Percentiles rank a stretch among this genome's conserved stretches.
Conservation (phyloP, 2,329 filamentous ascomycete genomes). For the Phialophora chinensis region DNA sequence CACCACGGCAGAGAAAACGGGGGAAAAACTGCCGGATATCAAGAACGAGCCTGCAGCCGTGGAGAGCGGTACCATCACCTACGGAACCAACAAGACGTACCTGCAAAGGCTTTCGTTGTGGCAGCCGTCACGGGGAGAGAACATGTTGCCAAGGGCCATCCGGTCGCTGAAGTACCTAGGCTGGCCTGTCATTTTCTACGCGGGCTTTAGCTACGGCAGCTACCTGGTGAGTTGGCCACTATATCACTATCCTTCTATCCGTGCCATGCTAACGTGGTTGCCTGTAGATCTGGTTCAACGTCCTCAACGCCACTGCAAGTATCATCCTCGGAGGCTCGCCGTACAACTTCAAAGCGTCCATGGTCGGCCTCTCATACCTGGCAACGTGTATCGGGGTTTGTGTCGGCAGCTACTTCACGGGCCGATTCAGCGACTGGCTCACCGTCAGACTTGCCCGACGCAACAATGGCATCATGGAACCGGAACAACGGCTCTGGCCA, state of each 20-base stretch:
- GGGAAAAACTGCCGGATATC: slow-evolving; percentile 7
- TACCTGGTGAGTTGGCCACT: slow-evolving; percentile 42
- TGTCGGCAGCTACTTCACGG: slow-evolving; percentile 34
- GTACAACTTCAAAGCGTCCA: slow-evolving; percentile 48
- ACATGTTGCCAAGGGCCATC: slow-evolving; percentile 22
- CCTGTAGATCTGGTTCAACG: slow-evolving; percentile 50
- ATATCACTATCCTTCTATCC: too few species aligned
- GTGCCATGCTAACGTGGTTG: neutral
- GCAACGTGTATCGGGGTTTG: slow-evolving; percentile 38
- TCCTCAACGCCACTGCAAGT: slow-evolving; percentile 51
- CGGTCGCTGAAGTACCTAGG: slow-evolving; percentile 36
- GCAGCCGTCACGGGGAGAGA: slow-evolving; percentile 27
- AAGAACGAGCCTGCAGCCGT: slow-evolving; percentile 9
- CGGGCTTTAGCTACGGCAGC: slow-evolving; percentile 50
- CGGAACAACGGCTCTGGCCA: slow-evolving; percentile 42
- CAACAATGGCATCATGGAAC: slow-evolving; percentile 41
- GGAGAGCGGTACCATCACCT: slow-evolving; percentile 16
- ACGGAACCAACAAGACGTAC: slow-evolving; percentile 29
- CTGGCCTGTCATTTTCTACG: slow-evolving; percentile 50
- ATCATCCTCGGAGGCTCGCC: slow-evolving; percentile 46
- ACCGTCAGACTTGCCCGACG: slow-evolving; percentile 38
- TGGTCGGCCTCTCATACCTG: slow-evolving; percentile 50
- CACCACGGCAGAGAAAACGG: slow-evolving; percentile 12
- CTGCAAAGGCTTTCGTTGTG: slow-evolving; percentile 31
- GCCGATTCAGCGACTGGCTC: slow-evolving; percentile 40